Base-by-base conservation (phyloP, 2,329 filamentous ascomycete genomes). In the Diaporthe ilicicola region DNA sequence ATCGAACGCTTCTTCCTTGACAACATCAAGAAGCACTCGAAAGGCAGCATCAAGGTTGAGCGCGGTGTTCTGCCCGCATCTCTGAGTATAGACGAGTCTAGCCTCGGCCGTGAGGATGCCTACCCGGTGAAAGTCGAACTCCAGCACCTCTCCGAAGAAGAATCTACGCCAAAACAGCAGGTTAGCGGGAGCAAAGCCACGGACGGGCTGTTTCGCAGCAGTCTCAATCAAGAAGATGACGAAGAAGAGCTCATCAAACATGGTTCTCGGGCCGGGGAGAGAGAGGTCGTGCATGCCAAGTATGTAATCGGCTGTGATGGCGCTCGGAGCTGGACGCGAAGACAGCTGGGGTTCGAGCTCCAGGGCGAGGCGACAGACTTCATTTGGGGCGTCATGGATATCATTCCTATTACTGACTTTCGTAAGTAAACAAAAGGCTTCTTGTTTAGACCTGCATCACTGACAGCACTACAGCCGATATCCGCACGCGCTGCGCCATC, bases 241-340 rank as follows among this genome's bases (percentile, higher is more conserved):
- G 79, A 84, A 2, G 83, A 84, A 2, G 73, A 74, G 3, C 42
- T 72, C 5, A 67, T 69, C 12, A 10, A 67, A 22, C 51, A 62
- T 19, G 32, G 54, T 17, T 77, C 76, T 46, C 82, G 78, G 70
- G 84, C 77, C 17, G 78, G 80, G 75, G 72, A 74, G 75, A 76
- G 78, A 61, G 86, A 88, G 74, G 76, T 79, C 0, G 80, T 91
- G 2, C 85, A 82, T 48, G 85, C 87, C 7, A 90, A 90, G 76
- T 93, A 91, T 73, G 83, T 93, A 37, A 84, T 94, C 4, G 91
- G 91, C 0, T 90, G 88, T 54, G 91, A 93, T 73, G 91, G 91
- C 0, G 91, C 91, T 0, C 90, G 91, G 75, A 90, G 86, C 69
- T 92, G 90, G 89, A 89, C 88, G 0, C 82, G 91, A 48, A 83